These are phyloP conservation scores for Aspergillus phoenicis DNA, from an alignment of 2,329 filamentous ascomycete species.

Conservation along the genomic window DNA sequence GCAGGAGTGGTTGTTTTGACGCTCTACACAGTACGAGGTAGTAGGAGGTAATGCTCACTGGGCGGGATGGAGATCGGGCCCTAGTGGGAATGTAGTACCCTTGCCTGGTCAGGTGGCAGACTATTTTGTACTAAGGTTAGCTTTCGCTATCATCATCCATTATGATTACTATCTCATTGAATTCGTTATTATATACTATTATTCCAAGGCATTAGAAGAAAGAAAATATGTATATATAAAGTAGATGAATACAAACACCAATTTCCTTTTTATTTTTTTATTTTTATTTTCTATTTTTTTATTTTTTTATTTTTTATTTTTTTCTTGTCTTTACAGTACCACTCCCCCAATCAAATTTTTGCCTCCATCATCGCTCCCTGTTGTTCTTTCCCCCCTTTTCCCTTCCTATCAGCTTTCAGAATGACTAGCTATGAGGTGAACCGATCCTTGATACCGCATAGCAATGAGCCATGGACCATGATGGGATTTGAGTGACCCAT, in stretches of 20 bases:
- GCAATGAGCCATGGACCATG: background rate
- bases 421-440: background rate
- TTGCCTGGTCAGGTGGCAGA: background rate
- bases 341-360: background rate
- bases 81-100: constrained; percentile 27
- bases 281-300: background rate
- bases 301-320: background rate
- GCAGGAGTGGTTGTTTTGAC: no score
- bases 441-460: background rate
- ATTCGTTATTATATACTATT: no score
- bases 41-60: background rate
- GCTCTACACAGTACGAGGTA: no score
- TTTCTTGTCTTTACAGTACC: background rate
- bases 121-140: background rate
- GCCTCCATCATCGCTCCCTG: background rate
- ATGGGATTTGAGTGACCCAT: background rate
- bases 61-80: constrained; percentile 16
- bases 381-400: background rate
- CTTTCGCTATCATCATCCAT: background rate
- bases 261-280: background rate
- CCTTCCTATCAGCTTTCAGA: background rate
- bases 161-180: background rate
- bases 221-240: no score
- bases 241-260: no score
- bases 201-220: no score